Evolutionary conservation across 73 alveolate genomes (phyloP).

Genomic region (Paramecium biaurelia): DNA sequence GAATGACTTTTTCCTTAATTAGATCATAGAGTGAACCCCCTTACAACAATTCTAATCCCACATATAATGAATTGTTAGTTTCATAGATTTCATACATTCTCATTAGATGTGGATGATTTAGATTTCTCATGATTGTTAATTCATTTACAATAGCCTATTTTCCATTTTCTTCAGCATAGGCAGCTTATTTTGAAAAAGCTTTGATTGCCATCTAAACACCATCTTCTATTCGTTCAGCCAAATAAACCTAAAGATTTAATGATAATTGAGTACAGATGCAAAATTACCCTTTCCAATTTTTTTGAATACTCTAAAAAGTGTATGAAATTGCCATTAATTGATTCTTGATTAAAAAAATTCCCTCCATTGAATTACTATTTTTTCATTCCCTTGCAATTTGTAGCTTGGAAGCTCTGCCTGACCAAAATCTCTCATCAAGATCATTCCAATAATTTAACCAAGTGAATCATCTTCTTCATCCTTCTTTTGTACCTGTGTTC

Average conservation of each 20-base stretch:
- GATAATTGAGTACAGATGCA: neutral
- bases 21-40: slow-evolving; percentile 37
- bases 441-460: slow-evolving; percentile 14
- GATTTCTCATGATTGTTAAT: slow-evolving; percentile 20
- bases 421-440: neutral
- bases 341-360: neutral
- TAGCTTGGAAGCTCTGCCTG: neutral
- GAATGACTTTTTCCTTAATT: neutral
- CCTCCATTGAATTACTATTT: neutral
- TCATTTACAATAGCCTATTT: slow-evolving; percentile 49
- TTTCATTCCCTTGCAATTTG: neutral
- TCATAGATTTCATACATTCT: slow-evolving; percentile 35
- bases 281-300: slow-evolving; percentile 43
- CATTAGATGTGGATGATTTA: neutral
- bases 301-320: neutral
- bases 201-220: slow-evolving; percentile 57
- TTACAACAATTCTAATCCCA: slow-evolving; percentile 13
- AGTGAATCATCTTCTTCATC: slow-evolving; percentile 41
- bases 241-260: neutral
- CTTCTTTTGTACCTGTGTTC: neutral
- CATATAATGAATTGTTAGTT: slow-evolving; percentile 18
- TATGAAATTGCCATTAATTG: slow-evolving; percentile 46
- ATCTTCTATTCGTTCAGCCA: slow-evolving; percentile 62
- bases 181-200: slow-evolving; percentile 63
- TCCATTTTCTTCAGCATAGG: slow-evolving; percentile 63